These are phyloP conservation scores for Carallia pectinifolia DNA, from an alignment of 345 rosid genomes.

Conservation along the genomic window DNA sequence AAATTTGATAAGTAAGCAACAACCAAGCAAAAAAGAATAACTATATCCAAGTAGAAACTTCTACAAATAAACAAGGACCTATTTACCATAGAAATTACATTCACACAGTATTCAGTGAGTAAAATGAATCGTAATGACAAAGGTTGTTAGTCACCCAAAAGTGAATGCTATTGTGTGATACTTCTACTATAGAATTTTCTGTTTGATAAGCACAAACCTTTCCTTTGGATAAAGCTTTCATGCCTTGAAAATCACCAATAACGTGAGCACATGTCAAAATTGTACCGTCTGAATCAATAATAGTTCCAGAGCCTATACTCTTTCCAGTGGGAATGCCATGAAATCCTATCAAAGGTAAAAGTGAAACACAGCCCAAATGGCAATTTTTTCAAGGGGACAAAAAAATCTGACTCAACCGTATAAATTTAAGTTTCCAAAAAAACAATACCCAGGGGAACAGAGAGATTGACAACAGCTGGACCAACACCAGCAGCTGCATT, in stretches of 20 bases:
- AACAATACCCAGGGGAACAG: slow-evolving; percentile 64
- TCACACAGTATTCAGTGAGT: too few relatives aligned
- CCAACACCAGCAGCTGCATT: slow-evolving; percentile 84
- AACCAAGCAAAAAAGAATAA: neutral
- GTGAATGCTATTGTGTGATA: too few relatives aligned
- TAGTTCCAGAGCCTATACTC: slow-evolving; percentile 83
- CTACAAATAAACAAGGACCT: neutral
- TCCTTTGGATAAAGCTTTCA: slow-evolving; percentile 49
- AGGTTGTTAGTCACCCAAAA: too few relatives aligned
- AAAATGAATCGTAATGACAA: too few relatives aligned
- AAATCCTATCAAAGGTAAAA: slow-evolving; percentile 34
- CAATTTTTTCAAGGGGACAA: neutral
- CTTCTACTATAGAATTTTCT: too few relatives aligned
- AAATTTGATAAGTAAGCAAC: too few relatives aligned
- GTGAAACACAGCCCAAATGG: slow-evolving; percentile 1
- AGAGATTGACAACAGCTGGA: slow-evolving; percentile 82
- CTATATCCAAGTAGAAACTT: neutral
- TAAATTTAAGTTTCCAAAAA: neutral
- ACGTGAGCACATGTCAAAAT: slow-evolving; percentile 93
- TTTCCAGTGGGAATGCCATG: slow-evolving; percentile 51
- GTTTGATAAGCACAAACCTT: slow-evolving; percentile 42
- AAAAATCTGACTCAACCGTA: neutral
- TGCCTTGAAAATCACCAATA: slow-evolving; percentile 60
- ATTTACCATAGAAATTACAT: too few relatives aligned
- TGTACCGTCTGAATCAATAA: slow-evolving; percentile 77